Evolutionary conservation across 441 rosid genomes (phyloP).

Genomic region (Pelargonium citronellum): DNA sequence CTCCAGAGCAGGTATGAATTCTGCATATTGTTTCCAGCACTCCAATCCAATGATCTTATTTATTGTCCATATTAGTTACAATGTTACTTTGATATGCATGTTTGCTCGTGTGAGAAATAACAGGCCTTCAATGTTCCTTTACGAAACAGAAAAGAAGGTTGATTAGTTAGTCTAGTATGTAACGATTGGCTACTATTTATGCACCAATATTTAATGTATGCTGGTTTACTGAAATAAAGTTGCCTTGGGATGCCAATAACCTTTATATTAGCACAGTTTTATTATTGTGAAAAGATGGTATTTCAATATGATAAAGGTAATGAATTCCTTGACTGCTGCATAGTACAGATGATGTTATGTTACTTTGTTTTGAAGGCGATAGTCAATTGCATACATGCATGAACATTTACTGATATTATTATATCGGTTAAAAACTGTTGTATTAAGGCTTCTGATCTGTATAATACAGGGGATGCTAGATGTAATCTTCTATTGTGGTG

Average conservation of each 20-base stretch:
- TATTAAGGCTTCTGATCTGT: no score
- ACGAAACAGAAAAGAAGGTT: neutral
- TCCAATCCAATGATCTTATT: neutral
- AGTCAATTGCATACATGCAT: no score
- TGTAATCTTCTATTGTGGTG: no score
- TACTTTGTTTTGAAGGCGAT: no score
- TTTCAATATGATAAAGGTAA: neutral
- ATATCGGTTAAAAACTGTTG: no score
- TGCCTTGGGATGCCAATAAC: neutral
- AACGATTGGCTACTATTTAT: neutral
- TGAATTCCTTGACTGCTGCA: no score
- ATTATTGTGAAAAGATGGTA: neutral
- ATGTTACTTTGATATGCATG: neutral
- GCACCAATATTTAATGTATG: neutral
- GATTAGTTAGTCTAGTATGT: neutral
- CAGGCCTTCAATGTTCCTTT: neutral
- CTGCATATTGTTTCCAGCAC: neutral
- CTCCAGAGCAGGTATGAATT: slow-evolving; percentile 56
- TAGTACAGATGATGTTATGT: no score
- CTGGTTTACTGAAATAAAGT: neutral
- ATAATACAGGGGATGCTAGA: no score
- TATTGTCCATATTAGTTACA: neutral
- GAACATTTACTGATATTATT: no score
- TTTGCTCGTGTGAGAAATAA: neutral
- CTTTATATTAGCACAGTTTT: neutral